A percentile compares a stretch with the other conserved stretches of the same genome.
Conservation (phyloP, 2,329 filamentous ascomycete species). For the Colletotrichum tropicicola region DNA sequence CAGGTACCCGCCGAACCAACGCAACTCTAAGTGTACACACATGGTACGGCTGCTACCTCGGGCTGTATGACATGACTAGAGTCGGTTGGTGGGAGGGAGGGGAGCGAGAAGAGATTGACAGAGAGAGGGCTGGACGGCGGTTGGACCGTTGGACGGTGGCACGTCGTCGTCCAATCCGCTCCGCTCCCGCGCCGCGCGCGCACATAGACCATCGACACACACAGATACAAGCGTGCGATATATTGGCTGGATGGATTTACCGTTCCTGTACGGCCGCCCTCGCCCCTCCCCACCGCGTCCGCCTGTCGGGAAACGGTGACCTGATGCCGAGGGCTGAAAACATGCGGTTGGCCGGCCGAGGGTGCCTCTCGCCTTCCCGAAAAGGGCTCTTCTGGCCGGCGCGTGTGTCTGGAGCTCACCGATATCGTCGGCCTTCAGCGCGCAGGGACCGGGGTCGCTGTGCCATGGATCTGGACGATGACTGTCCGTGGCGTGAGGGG, state of each 20-base stretch:
- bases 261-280: too few relatives aligned
- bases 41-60: background rate
- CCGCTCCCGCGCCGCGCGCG: too few relatives aligned
- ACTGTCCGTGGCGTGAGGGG: conserved; percentile 24
- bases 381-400: conserved; percentile 12
- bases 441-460: background rate
- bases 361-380: conserved; percentile 9
- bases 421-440: conserved; percentile 10
- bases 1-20: conserved; percentile 22
- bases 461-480: background rate
- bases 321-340: conserved; percentile 21
- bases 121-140: too few relatives aligned
- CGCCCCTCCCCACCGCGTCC: too few relatives aligned
- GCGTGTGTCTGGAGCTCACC: conserved; percentile 7
- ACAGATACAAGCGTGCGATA: too few relatives aligned
- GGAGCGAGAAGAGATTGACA: background rate
- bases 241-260: too few relatives aligned
- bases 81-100: background rate
- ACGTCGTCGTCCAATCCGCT: too few relatives aligned
- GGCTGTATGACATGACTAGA: background rate
- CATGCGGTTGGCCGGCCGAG: conserved; percentile 11
- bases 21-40: conserved; percentile 20
- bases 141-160: too few relatives aligned
- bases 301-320: conserved; percentile 3
- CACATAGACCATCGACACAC: too few relatives aligned